Conservation (phyloP, 2,329 filamentous ascomycete species). For the Fusarium mexicanum region DNA sequence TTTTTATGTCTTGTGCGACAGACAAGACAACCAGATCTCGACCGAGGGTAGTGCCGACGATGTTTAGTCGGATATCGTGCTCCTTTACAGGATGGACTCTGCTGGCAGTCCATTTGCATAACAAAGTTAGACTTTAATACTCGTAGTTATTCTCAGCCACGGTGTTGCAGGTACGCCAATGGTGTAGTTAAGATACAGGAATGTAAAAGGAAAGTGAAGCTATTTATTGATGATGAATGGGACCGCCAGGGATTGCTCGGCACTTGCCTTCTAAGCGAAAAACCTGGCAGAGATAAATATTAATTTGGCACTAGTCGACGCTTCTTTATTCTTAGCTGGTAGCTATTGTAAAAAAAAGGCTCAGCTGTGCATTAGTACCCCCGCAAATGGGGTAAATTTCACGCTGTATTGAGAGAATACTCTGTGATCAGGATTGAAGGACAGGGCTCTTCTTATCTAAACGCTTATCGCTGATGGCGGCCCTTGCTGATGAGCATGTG, state of each 20-base stretch:
- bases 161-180: background rate
- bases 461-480: background rate
- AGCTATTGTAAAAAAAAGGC: background rate
- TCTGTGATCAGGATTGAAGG: background rate
- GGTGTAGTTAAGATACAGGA: background rate
- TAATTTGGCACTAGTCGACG: background rate
- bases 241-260: background rate
- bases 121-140: background rate
- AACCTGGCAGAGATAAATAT: background rate
- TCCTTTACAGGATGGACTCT: background rate
- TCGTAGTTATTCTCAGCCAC: background rate
- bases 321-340: background rate
- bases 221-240: background rate
- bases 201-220: background rate
- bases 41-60: background rate
- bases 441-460: background rate
- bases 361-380: background rate
- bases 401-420: background rate
- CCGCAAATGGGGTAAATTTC: background rate
- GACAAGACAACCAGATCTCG: background rate
- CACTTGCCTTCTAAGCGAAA: background rate
- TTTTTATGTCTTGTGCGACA: background rate
- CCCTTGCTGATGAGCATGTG: background rate
- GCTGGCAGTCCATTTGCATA: background rate
- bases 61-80: background rate